Base-by-base conservation (phyloP, 2,329 filamentous ascomycete genomes). In the Cadophora gregata region DNA sequence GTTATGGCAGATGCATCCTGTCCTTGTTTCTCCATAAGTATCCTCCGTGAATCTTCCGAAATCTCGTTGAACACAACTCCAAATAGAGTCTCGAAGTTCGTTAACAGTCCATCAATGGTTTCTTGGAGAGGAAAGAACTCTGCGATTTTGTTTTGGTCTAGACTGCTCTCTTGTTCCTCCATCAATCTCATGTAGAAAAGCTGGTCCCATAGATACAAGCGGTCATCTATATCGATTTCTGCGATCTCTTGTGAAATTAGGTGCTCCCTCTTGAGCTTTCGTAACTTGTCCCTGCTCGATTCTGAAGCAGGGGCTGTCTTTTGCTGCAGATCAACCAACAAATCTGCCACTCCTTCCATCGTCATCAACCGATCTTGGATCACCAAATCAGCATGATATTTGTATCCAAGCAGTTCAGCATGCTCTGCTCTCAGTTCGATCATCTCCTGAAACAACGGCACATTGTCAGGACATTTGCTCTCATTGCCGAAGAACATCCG, bases 141-240 rank as follows among this genome's bases (percentile, higher is more conserved):
- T 7, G 91, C 87, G 71, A 94, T 90, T 74, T 88, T 86, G 71
- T 88, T 86, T 77, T 93, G 51, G n/a, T 62, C 51, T 45, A 94
- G 87, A 75, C 86, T 88, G 77, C 88, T 93, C 75, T 93, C 89
- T 76, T 89, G 85, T 80, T 93, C 85, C 80, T 93, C 86, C 84
- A 92, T 88, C 74, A 93, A 80, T 29, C 36, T 62, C 7, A 89
- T 90, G 78, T 93, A 94, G 80, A 86, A 95, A 27, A 89, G 83
- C 75, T 91, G 85, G 70, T 95, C 92, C 92, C 92, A 95, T 55
- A 93, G 85, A 77, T 90, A 93, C 78, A 93, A 91, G 72, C 87
- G 86, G 61, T 85, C 86, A 70, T 91, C 88, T 51, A 85, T 84
- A 7, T 86, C 84, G 27, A 84, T 81, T 72, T 86, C 82, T 61